Base-by-base conservation (phyloP, 2,329 filamentous ascomycete species). In the Leptodontidium sp. region DNA sequence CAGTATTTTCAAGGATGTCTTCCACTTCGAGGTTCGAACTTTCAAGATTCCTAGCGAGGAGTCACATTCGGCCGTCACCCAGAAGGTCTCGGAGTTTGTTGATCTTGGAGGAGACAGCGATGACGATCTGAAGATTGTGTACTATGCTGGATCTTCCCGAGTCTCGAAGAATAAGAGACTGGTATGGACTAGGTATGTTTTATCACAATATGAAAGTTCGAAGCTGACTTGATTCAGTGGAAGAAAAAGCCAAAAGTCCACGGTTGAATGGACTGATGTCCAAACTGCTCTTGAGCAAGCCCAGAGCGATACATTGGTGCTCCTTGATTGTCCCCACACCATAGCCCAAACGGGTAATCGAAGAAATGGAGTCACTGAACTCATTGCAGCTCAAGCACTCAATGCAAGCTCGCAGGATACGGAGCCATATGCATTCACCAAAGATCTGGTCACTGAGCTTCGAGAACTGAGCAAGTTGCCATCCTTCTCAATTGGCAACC, bases 111-210 rank as follows among this genome's bases (percentile, higher is more conserved):
- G 67, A 5, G 58, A 71, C 45, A 71, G 67, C 52, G 59, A 71
- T 17, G 68, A 72, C 2, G 50, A 72, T 49, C 64, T 75, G 50
- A 75, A 75, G 49, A 75, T 75, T 32, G 63, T 75, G 4, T 75
- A 65, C 45, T 75, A 75, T 64, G 68, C 65, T 29, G 74, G 74
- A 35, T 62, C 72, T 65, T 59, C 68, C n/a, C 45, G 57, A 26
- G 47, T 68, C 14, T 63, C 52, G 4, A 69, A 68, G 14, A 68
- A 64, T 43, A 53, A 64, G 24, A 64, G 52, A n/a, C 15, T 74
- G 4, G 61, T 68, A 17, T 75, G 72, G 72, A 70, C 67, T 26
- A 72, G 71, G 73, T 74, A 67, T 32, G 59, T 49, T 38, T 59
- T 29, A 9, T 0, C 11, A 15, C 4, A 26, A 9, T 1, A 24